phyloP scores from a whole-genome alignment of 176 grass and related monocot species.

The Juncus inflexus region DNA sequence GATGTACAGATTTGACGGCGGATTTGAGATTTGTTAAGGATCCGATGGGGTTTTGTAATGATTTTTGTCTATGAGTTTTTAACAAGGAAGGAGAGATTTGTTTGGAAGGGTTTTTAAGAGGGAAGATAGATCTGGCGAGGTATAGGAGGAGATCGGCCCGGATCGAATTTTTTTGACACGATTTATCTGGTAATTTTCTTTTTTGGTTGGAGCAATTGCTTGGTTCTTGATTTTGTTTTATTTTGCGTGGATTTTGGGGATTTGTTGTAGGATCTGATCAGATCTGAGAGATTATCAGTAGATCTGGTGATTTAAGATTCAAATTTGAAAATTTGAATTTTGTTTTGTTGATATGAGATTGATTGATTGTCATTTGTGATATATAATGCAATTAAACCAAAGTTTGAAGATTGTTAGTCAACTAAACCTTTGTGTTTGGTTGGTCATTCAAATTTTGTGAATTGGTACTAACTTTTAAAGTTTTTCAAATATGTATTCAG shows the following conservation, averaged over 20 bases:
- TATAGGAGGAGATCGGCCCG: conserved; percentile 22
- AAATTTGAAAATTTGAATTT: background rate
- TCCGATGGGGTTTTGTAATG: background rate
- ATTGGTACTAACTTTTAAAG: background rate
- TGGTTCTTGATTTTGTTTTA: background rate
- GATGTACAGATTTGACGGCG: too few species aligned
- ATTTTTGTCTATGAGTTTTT: conserved; percentile 17
- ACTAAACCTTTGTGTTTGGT: background rate
- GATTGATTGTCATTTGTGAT: background rate
- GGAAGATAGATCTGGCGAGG: conserved; percentile 6
- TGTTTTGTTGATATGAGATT: background rate
- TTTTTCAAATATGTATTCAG: background rate
- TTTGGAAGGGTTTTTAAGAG: background rate
- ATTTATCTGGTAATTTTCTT: conserved; percentile 17
- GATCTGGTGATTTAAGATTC: conserved; percentile 3
- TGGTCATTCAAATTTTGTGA: background rate
- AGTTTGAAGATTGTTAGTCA: background rate
- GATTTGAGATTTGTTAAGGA: too few species aligned
- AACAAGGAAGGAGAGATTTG: background rate
- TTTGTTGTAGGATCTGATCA: conserved; percentile 11
- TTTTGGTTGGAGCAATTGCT: background rate
- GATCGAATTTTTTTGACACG: background rate
- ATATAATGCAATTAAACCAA: background rate
- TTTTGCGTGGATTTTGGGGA: background rate
- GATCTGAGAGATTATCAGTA: conserved; percentile 9